Conservation (phyloP, 2,329 filamentous ascomycete species). For the Verticillium nubilum region DNA sequence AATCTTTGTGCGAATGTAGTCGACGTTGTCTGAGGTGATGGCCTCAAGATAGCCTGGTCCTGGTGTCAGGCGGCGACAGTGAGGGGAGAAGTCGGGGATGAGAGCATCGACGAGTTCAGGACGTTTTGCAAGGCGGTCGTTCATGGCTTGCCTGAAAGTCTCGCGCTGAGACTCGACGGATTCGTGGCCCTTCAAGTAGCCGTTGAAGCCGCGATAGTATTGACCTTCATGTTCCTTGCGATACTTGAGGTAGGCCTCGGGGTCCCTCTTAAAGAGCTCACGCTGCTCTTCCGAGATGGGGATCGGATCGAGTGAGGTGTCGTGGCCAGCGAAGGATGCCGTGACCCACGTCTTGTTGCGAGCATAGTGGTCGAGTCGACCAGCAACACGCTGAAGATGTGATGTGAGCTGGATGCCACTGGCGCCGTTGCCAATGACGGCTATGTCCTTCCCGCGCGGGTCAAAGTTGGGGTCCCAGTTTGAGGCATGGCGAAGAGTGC, state of each 20-base stretch:
- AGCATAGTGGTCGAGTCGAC: constrained; percentile 57
- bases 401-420: constrained; percentile 53
- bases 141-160: constrained; percentile 48
- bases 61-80: constrained; percentile 60
- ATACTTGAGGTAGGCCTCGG: constrained; percentile 54
- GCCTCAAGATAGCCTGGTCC: constrained; percentile 65
- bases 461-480: constrained; percentile 52
- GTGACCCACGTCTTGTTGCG: constrained; percentile 65
- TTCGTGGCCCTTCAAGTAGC: constrained; percentile 47
- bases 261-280: constrained; percentile 52
- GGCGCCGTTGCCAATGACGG: constrained; percentile 59
- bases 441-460: constrained; percentile 42
- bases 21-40: constrained; percentile 55
- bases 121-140: constrained; percentile 43
- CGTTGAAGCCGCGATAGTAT: constrained; percentile 55
- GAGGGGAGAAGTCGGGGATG: constrained; percentile 57
- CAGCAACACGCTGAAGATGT: constrained; percentile 42
- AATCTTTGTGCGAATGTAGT: constrained; percentile 53
- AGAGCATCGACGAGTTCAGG: constrained; percentile 50
- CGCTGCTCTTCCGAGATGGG: constrained; percentile 46
- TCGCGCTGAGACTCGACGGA: constrained; percentile 42
- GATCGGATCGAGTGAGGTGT: constrained; percentile 51
- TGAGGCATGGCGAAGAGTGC: constrained; percentile 53
- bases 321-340: constrained; percentile 50
- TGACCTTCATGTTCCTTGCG: constrained; percentile 52